Evolutionary conservation across 257 asterid genomes (phyloP).

Genomic region (Nyctanthes arbortristis): DNA sequence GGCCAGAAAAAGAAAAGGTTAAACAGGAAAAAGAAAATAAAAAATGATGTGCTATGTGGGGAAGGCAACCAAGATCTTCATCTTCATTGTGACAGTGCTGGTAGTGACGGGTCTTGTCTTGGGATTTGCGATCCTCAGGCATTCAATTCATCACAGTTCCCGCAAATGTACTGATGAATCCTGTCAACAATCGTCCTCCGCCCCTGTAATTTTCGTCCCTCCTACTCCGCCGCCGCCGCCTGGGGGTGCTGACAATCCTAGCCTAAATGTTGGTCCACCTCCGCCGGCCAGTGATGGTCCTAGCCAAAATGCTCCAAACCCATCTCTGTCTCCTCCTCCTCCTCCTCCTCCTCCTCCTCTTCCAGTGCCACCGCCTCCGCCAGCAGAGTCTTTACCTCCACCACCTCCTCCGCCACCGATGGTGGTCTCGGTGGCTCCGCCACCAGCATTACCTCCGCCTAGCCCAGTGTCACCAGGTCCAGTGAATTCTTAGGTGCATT

Average conservation of each 20-base stretch:
- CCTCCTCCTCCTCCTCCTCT: neutral
- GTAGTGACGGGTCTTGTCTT: conserved; percentile 58
- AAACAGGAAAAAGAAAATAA: neutral
- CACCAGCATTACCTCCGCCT: conserved; percentile 64
- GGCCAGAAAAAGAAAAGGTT: neutral
- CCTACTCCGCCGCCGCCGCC: conserved; percentile 25
- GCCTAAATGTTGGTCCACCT: conserved; percentile 2
- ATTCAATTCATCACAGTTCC: conserved; percentile 27
- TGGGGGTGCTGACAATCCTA: conserved; percentile 22
- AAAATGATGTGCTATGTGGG: conserved; percentile 71
- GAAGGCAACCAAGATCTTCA: conserved; percentile 96
- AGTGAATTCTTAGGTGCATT: conserved; percentile 36
- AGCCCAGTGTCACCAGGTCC: conserved; percentile 75
- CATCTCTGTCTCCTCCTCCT: neutral
- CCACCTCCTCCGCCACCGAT: conserved; percentile 10
- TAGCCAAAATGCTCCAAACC: conserved; percentile 13
- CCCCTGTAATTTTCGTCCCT: conserved; percentile 35
- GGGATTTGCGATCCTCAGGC: conserved; percentile 56
- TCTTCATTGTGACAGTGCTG: conserved; percentile 64
- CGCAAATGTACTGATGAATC: conserved; percentile 47
- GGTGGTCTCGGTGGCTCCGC: conserved; percentile 56
- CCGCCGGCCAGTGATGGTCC: conserved; percentile 20
- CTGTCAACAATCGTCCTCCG: conserved; percentile 36
- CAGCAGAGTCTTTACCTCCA: neutral
- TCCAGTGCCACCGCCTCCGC: conserved; percentile 8